Evolutionary conservation across 225 moss, liverwort and hornwort genomes (phyloP).

Genomic region (Takakia lepidozioides): DNA sequence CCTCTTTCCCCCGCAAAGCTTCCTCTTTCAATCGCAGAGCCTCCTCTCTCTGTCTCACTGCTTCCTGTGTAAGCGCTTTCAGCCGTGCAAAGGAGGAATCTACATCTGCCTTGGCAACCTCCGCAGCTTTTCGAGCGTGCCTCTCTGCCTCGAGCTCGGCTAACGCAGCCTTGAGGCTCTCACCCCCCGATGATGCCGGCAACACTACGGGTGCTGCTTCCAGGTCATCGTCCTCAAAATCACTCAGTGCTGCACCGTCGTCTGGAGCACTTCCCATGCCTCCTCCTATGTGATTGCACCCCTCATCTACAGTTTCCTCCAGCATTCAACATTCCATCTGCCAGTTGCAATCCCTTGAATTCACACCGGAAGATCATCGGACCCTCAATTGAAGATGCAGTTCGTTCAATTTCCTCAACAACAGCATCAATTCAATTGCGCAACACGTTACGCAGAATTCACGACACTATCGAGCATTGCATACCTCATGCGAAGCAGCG

Average conservation of each 20-base stretch:
- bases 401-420: too few relatives aligned
- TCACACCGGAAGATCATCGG: too few relatives aligned
- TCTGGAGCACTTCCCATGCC: constrained; percentile 57
- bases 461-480: too few relatives aligned
- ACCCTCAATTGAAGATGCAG: too few relatives aligned
- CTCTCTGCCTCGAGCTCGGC: constrained; percentile 70
- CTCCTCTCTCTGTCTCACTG: constrained; percentile 83
- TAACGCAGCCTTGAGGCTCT: constrained; percentile 33
- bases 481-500: too few relatives aligned
- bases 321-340: too few relatives aligned
- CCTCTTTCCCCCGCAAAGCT: constrained; percentile 53
- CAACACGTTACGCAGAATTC: too few relatives aligned
- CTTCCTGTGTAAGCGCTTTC: constrained; percentile 71
- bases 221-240: constrained; percentile 95
- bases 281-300: too few relatives aligned
- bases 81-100: constrained; percentile 60
- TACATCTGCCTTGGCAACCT: constrained; percentile 60
- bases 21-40: constrained; percentile 60
- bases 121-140: constrained; percentile 55
- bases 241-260: constrained; percentile 66
- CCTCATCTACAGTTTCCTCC: too few relatives aligned
- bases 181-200: constrained; percentile 14
- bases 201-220: constrained; percentile 76
- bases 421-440: too few relatives aligned
- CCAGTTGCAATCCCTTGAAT: too few relatives aligned